Base-by-base conservation (phyloP, 331 rosid genomes). In the Erythrophleum ivorense region DNA sequence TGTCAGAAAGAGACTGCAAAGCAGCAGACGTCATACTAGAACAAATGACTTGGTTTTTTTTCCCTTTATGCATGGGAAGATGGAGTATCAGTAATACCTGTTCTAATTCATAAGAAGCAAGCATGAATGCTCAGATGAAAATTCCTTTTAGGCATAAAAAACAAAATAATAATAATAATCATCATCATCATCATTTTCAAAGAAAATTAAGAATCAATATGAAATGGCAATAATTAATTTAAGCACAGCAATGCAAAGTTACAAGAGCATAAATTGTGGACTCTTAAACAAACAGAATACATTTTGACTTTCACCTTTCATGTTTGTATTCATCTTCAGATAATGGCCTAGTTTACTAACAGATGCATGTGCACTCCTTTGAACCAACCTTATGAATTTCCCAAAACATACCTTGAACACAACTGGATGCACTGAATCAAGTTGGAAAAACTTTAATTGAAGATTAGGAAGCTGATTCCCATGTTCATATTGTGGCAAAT, bases 401-500 rank as follows among this genome's bases (percentile, higher is more conserved):
- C 71, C 75, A 71, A 66, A 43, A 18, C 16, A n/a, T 80, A 90
- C 94, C 94, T 88, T 86, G 77, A 84, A 86, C 66, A 90, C 75
- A 62, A 90, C 85, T 84, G 94, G 91, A 88, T 90, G 94, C 77
- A 90, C 78, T 4, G 86, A 69, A 62, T 90, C 90, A 34, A 88
- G 88, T 81, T 80, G 91, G 75, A 90, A 90, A 86, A 88, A 70
- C 75, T 82, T 88, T 16, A 87, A 85, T 76, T 86, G 84, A 1
- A 88, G 89, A 81, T 90, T 85, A 62, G 87, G 86, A 81, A 86
- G 90, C 79, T 84, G 94, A 67, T 80, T 82, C 82, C 91, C 94
- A 53, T 24, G 88, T 76, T 90, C 94, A 79, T 84, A 90, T 73
- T 90, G 94, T 64, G 94, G 91, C 87, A 90, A 77, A 81, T 90